Evolutionary conservation across 306 rosid genomes (phyloP).

Genomic region (Glycine latifolia): DNA sequence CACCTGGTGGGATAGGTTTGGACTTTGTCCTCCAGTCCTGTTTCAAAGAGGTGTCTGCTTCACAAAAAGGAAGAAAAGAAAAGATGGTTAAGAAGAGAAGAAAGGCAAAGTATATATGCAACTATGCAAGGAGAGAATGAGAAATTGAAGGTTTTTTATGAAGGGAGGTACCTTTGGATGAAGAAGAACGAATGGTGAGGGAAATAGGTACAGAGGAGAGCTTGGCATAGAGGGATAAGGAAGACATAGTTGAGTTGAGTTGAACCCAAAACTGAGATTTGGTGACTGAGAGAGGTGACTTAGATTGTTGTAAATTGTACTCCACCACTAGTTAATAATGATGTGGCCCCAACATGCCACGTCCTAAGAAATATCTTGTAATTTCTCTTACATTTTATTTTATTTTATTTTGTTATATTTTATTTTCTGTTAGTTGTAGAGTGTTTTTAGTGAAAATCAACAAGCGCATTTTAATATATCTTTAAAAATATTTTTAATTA

Average conservation of each 20-base stretch:
- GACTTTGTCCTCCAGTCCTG: constrained; percentile 90
- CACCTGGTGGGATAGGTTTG: constrained; percentile 87
- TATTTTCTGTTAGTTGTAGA: too few relatives aligned
- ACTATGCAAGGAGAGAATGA: constrained; percentile 7
- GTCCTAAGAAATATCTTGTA: background rate
- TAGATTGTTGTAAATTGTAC: constrained; percentile 14
- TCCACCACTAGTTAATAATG: constrained; percentile 13
- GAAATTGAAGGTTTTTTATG: background rate
- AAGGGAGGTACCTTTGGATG: constrained; percentile 58
- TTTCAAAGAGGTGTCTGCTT: constrained; percentile 65
- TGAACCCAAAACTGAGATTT: background rate
- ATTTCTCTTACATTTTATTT: background rate
- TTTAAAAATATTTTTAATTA: too few relatives aligned
- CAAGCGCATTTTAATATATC: too few relatives aligned
- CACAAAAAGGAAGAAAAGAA: background rate
- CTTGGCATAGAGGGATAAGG: constrained; percentile 52
- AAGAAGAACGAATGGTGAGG: constrained; percentile 60
- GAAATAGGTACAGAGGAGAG: constrained; percentile 53
- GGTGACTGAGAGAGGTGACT: background rate
- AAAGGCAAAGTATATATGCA: background rate
- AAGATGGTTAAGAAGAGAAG: background rate
- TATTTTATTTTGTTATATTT: too few relatives aligned
- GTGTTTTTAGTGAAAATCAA: too few relatives aligned
- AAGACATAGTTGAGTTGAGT: constrained; percentile 51
- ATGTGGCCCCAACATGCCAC: background rate